Conservation (phyloP, 257 asterid genomes). For the Fraxinus anomala region DNA sequence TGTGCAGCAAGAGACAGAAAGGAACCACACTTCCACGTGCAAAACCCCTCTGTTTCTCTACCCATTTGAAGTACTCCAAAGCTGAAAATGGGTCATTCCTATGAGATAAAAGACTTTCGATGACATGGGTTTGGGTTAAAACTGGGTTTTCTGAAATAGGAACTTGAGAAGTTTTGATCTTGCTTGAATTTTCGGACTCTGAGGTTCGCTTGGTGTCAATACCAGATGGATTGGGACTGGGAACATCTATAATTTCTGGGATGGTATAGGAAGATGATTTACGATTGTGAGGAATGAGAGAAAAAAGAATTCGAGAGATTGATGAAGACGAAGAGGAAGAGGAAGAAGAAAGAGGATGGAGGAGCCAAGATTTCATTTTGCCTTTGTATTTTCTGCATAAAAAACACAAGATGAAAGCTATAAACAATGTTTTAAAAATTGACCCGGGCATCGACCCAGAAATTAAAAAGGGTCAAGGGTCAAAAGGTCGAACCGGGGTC, state of each 20-base stretch:
- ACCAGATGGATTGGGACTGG: conserved; percentile 18
- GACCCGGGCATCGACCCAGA: too few relatives aligned
- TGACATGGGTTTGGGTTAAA: conserved; percentile 34
- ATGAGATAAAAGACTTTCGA: conserved; percentile 47
- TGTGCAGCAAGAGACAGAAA: conserved; percentile 65
- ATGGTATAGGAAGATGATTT: conserved; percentile 24
- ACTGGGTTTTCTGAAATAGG: conserved; percentile 26
- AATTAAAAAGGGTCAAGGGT: too few relatives aligned
- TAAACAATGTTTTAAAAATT: too few relatives aligned
- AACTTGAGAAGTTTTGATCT: conserved; percentile 26
- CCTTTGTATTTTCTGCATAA: too few relatives aligned
- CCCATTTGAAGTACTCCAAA: conserved; percentile 45
- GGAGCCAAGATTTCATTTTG: conserved; percentile 27
- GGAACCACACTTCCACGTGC: conserved; percentile 50
- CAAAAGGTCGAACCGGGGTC: too few relatives aligned
- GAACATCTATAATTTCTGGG: neutral
- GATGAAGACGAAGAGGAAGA: conserved; percentile 1
- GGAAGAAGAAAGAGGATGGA: conserved; percentile 2
- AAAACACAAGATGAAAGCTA: too few relatives aligned
- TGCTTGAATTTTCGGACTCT: conserved; percentile 20
- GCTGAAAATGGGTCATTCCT: conserved; percentile 64
- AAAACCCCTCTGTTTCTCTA: conserved; percentile 39
- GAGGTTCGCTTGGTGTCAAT: conserved; percentile 14
- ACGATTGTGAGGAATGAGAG: conserved; percentile 17
- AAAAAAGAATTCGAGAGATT: conserved; percentile 15